Base-by-base conservation (phyloP, 306 rosid species). In the Pterocarpus macrocarpus region DNA sequence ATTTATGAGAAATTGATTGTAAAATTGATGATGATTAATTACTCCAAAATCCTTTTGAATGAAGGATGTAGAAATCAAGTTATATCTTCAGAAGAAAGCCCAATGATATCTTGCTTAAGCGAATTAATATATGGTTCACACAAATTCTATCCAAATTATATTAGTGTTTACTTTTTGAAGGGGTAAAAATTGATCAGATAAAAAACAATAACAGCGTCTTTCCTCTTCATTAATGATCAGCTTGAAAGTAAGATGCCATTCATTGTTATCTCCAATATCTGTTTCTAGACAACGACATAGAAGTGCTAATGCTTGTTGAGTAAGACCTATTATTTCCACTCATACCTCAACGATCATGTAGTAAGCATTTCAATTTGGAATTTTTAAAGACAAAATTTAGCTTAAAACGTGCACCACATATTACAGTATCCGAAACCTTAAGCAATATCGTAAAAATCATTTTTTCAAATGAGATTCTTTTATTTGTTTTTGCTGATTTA, bases 1-100 rank as follows among this genome's bases (percentile, higher is more conserved):
- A 74, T 79, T 49, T 79, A 79, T 68, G 69, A 74, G 47, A 68
- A 58, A 73, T 64, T 63, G 64, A 83, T 83, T 35, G 79, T 64
- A n/a, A 17, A 61, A 69, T 64, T 71, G 36, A 77, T 64, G 41
- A 12, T 77, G 79, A 44, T 35, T 64, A 65, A 83, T 78, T 75
- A 44, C 65, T 64, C 61, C 75, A 66, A 78, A 49, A 77, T 83
- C 58, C 86, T 77, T 63, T 63, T 17, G 55, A 77, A 69, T 12
- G 47, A 76, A 82, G 78, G 69, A 52, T 28, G 70, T 63, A 66
- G 32, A 45, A 73, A 81, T 74, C 64, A 57, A 44, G 75, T 56
- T 81, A 58, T 50, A 39, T 64, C 57, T 16, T 65, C 9, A 8
- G n/a, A 39, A 81, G 39, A n/a, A 2, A 57, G 53, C 56, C 59